Conservation (phyloP, 2,329 filamentous ascomycete species). For the Emmonsiellopsis sp. region DNA sequence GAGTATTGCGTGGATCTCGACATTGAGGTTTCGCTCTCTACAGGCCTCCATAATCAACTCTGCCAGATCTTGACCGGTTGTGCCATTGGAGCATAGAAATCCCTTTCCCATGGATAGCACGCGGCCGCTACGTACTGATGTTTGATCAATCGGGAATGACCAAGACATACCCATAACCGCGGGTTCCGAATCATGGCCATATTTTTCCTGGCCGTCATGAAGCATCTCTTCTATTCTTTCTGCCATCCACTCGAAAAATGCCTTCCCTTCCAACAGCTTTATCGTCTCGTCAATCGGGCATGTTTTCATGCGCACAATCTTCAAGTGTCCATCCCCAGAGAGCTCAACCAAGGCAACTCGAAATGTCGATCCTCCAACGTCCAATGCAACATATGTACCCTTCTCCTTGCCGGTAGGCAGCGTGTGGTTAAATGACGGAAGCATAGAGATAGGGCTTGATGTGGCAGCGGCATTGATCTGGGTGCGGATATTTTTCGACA, state of each 20-base stretch:
- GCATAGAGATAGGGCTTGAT: slow-evolving; percentile 52
- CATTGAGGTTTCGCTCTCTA: slow-evolving; percentile 44
- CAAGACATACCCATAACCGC: slow-evolving; percentile 55
- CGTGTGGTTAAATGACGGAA: slow-evolving; percentile 56
- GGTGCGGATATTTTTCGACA: slow-evolving; percentile 37
- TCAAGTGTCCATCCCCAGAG: slow-evolving; percentile 41
- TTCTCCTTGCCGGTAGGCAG: slow-evolving; percentile 51
- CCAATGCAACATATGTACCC: slow-evolving; percentile 53
- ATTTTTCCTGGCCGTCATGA: slow-evolving; percentile 31
- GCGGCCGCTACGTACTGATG: slow-evolving; percentile 48
- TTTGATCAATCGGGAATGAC: slow-evolving; percentile 60
- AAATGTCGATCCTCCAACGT: slow-evolving; percentile 59
- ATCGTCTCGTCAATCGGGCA: slow-evolving; percentile 50
- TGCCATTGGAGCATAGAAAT: slow-evolving; percentile 51
- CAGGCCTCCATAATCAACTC: slow-evolving; percentile 53
- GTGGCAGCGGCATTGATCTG: slow-evolving; percentile 49
- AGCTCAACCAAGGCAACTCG: slow-evolving; percentile 53
- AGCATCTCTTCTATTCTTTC: slow-evolving; percentile 49
- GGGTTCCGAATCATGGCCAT: slow-evolving; percentile 26
- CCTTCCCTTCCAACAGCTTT: slow-evolving; percentile 44
- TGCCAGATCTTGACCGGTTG: slow-evolving; percentile 51
- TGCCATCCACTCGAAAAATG: slow-evolving; percentile 62
- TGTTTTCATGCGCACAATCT: slow-evolving; percentile 46
- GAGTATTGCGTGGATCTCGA: slow-evolving; percentile 53
- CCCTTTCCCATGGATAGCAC: slow-evolving; percentile 58